Base-by-base conservation (phyloP, 2,329 filamentous ascomycete species). In the Endothia cerciana region DNA sequence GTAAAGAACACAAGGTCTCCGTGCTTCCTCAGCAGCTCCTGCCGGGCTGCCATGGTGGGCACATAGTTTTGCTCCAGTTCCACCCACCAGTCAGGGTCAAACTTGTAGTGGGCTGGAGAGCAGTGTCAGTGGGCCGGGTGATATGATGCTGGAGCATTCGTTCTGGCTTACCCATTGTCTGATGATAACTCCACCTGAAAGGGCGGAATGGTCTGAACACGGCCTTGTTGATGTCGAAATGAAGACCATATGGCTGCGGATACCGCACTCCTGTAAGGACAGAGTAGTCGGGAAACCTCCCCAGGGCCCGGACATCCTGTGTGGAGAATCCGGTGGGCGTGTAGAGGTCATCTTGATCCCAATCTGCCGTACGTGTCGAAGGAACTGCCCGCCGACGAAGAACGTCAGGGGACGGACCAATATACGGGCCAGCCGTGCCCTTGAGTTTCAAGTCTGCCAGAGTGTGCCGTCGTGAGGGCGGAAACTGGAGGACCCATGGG, bases 1-100 rank as follows among this genome's bases (percentile, higher is more conserved):
- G 83, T 82, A 64, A 90, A 84, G 1, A 95, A 82, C 1, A 96
- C 87, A 3, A 80, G 77, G 11, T 82, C 81, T 1, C 90, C 87
- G 69, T 94, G 82, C 65, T 88, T 79, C 13, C 78, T 79, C 72
- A 88, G 90, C 0, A 96, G 82, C 0, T 77, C 79, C 72, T 88
- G 84, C 22, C 93, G 89, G 73, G 94, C 87, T 5, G 82, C 81
- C 69, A 97, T 89, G 28, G 90, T 86, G 1, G 82, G 72, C 56
- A 78, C 79, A 74, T 97, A 97, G 3, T 86, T 91, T 60, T 81
- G 89, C 70, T 95, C 92, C 1, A 97, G 83, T 77, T 97, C 93
- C n/a, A 97, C 81, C 93, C 93, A 97, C 86, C 90, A 97, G 74
- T 96, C 89, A 0, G 88, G 80, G 68, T 97, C 91, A 76, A 95